phyloP scores from a whole-genome alignment of 805 yeast genomes.

The Komagataella mondaviorum region DNA sequence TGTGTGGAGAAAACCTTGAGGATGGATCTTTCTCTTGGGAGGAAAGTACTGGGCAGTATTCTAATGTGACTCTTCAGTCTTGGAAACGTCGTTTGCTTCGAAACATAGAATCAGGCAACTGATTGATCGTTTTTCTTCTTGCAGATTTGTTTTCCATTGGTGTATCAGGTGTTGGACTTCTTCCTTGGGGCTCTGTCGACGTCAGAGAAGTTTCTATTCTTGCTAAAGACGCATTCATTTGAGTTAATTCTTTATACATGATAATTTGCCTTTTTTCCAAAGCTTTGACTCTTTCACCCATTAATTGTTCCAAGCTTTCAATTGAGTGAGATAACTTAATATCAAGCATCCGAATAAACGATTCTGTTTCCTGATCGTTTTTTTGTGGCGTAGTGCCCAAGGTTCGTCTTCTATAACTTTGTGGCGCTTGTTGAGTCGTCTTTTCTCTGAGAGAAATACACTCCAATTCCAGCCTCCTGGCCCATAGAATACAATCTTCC shows the following conservation, averaged over 20 bases:
- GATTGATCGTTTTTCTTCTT: background rate
- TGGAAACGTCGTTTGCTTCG: background rate
- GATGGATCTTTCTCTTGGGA: background rate
- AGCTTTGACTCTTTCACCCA: background rate
- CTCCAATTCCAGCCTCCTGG: conserved; percentile 35
- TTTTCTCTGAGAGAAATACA: conserved; percentile 26
- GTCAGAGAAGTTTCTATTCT: background rate
- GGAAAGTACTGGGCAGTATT: background rate
- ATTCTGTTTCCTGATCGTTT: background rate
- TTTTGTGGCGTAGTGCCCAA: background rate
- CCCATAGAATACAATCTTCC: conserved; percentile 27
- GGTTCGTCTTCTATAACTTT: conserved; percentile 4
- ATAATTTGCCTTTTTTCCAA: background rate
- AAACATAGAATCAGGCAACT: background rate
- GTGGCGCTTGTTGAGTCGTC: conserved; percentile 7
- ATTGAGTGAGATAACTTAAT: background rate
- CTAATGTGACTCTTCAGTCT: background rate
- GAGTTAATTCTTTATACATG: background rate
- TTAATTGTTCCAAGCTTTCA: background rate
- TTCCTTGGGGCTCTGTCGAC: background rate
- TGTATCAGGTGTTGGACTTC: background rate
- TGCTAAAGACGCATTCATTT: background rate
- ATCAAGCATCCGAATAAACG: background rate
- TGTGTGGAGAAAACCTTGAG: background rate
- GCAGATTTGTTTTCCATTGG: background rate